Conservation (phyloP, 176 grass and related monocot species). For the Musa schizocarpa region DNA sequence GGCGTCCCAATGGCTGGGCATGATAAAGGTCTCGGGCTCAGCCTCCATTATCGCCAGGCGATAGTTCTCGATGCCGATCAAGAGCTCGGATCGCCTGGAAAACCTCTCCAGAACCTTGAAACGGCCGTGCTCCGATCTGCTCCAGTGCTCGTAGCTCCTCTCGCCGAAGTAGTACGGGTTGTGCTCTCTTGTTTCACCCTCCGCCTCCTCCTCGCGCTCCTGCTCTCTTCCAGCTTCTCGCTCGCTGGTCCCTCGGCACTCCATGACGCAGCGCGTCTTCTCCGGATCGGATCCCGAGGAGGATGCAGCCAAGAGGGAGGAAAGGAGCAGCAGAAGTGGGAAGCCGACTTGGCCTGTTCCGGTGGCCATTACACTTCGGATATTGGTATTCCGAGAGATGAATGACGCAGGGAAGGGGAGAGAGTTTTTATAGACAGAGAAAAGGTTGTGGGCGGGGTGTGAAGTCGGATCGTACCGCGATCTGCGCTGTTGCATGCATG, state of each 20-base stretch:
- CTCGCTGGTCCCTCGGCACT: background rate
- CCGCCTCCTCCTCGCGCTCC: background rate
- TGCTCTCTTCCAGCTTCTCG: no score
- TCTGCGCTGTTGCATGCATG: background rate
- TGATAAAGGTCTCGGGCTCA: constrained; percentile 45
- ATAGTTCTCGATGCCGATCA: constrained; percentile 41
- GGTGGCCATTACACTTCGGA: background rate
- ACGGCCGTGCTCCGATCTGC: constrained; percentile 30
- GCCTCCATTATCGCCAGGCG: constrained; percentile 49
- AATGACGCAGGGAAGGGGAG: background rate
- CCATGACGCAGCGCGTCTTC: background rate
- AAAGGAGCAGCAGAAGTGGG: background rate
- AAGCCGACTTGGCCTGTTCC: background rate
- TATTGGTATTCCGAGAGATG: background rate
- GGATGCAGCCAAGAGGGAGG: background rate
- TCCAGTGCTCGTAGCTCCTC: constrained; percentile 30
- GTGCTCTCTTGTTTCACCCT: background rate
- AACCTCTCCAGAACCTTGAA: constrained; percentile 52
- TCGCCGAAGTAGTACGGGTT: background rate
- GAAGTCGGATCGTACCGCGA: no score
- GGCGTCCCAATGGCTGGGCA: constrained; percentile 64
- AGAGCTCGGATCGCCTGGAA: constrained; percentile 24
- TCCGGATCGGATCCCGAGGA: background rate
- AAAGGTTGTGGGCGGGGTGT: background rate
- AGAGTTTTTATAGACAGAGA: background rate